Evolutionary conservation across 192 early-diverging fungal genomes (phyloP), one percentile per base, ranked within the genome.

Genomic region (Backusella morwellensis): DNA sequence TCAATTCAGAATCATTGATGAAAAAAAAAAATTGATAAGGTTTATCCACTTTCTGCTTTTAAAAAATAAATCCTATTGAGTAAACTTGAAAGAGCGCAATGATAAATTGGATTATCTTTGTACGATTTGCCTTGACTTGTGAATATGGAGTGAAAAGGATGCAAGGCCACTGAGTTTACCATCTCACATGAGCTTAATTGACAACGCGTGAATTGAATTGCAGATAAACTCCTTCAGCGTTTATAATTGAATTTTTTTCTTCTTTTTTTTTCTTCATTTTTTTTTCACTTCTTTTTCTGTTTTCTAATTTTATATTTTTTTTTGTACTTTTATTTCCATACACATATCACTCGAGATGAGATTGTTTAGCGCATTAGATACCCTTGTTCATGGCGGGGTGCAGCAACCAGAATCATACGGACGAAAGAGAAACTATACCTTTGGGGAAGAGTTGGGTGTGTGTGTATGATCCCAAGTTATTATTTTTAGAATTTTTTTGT

Each of bases 401-500:
- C 72, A 73, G 12, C 86, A 87, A 47, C 88, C 88, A 63, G 81
- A 80, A 4, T 78, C 92, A 14, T 92, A 92, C 75, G 87, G 89
- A 85, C 85, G 86, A 78, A 91, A 91, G 79, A 88, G 90, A 71
- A 83, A 89, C 71, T 94, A 94, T 80, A 86, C 82, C 4, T 88
- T 94, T 79, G 88, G 87, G 34, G 77, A 80, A 26, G 85, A 85
- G 7, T 86, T 94, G 19, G 82, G 92, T 88, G 85, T 81, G 32
- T 41, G 23, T n/a, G 6, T 74, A 17, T 67, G 14, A 21, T 11
- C 35, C n/a, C n/a, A 26, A 35, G 21, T 75, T 68, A 26, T 66
- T 29, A 26, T 66, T 29, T 35, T 35, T 36, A 73, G 9, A 38
- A 35, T 17, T n/a, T n/a, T n/a, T 35, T 26, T 26, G 15, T 42